Conservation (phyloP, 306 rosid species). For the Prunus dulcis region DNA sequence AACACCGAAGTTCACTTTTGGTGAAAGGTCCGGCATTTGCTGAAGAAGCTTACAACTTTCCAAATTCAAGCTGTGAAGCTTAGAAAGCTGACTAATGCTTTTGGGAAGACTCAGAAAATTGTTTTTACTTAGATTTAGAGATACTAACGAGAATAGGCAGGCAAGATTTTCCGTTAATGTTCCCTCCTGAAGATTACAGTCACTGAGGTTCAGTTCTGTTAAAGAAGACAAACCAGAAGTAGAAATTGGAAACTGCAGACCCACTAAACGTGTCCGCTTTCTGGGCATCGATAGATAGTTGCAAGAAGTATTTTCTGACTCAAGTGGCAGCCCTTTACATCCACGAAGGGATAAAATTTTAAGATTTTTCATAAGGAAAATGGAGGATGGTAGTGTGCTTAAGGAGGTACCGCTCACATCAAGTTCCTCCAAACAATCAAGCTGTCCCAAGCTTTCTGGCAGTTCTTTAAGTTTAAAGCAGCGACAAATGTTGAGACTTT, state of each 20-base stretch:
- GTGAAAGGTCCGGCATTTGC: constrained; percentile 14
- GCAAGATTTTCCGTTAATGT: neutral
- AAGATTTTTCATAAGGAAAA: neutral
- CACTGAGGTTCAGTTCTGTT: neutral
- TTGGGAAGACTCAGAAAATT: constrained; percentile 10
- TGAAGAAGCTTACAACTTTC: constrained; percentile 6
- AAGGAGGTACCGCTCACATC: neutral
- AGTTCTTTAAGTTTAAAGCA: constrained; percentile 3
- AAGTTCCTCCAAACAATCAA: constrained; percentile 8
- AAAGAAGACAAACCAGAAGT: constrained; percentile 6
- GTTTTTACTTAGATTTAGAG: constrained; percentile 9
- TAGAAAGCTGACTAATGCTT: constrained; percentile 10
- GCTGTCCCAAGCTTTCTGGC: constrained; percentile 1
- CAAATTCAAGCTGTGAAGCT: neutral
- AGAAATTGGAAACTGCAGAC: neutral
- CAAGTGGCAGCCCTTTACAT: neutral
- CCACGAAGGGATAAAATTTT: neutral
- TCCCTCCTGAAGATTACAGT: constrained; percentile 12
- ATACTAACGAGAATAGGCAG: neutral
- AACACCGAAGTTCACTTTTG: neutral
- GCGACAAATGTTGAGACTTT: neutral
- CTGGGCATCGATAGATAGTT: neutral
- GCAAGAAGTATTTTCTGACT: no score
- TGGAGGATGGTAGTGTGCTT: neutral
- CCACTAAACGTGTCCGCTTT: neutral